These are phyloP conservation scores for Mycena venus DNA, from an alignment of 768 basidiomycete genomes.

Conservation along the genomic window DNA sequence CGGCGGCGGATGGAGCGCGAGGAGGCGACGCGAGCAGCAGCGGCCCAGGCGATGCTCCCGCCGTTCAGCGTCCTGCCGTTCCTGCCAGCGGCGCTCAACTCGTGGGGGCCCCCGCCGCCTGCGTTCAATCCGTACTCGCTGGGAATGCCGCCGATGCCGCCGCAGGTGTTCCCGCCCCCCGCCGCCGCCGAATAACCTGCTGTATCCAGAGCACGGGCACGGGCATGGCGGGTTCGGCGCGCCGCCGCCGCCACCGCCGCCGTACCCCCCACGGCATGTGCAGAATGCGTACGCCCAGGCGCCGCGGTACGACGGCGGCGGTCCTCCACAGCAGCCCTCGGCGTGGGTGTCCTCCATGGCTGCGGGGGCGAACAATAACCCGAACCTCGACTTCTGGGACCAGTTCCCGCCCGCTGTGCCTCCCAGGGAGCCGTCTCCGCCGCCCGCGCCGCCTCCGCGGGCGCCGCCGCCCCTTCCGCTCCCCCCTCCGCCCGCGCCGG, in stretches of 20 bases:
- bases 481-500: constrained; percentile 26
- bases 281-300: constrained; percentile 21
- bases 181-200: not conserved
- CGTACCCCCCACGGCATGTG: constrained; percentile 3
- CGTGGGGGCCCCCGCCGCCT: constrained; percentile 22
- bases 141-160: not conserved
- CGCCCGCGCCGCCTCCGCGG: constrained; percentile 18
- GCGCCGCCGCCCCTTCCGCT: constrained; percentile 36
- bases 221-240: not conserved
- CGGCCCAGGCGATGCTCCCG: constrained; percentile 17
- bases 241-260: not conserved
- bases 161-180: not conserved
- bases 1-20: constrained; percentile 53
- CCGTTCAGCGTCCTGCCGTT: constrained; percentile 16
- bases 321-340: constrained; percentile 11
- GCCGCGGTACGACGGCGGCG: constrained; percentile 24
- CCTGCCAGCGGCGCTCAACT: constrained; percentile 16
- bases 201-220: not conserved
- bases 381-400: constrained; percentile 19
- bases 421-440: constrained; percentile 19
- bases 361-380: constrained; percentile 25
- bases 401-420: constrained; percentile 20
- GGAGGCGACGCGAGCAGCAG: constrained; percentile 40
- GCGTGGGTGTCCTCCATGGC: constrained; percentile 61
- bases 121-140: constrained; percentile 23